Evolutionary conservation across 1,284 basidiomycete species (phyloP).

Genomic region (Apiotrichum veenhuisii): DNA sequence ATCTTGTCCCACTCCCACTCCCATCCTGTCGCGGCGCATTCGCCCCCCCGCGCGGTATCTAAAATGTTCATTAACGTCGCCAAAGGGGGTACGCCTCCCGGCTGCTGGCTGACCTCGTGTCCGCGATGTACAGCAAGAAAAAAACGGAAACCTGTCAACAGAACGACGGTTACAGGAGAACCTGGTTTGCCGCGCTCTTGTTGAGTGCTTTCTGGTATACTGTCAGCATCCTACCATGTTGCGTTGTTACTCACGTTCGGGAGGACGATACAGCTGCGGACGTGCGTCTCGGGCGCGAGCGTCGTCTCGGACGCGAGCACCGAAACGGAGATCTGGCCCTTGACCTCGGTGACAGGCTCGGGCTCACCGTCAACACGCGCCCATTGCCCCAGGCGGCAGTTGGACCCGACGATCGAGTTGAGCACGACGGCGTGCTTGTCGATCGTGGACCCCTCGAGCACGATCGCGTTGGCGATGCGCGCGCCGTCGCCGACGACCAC

Average conservation of each 20-base stretch:
- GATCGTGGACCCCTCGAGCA: slow-evolving; percentile 51
- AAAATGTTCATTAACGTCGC: too few species aligned
- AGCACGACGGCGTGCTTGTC: slow-evolving; percentile 53
- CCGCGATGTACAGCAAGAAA: background rate
- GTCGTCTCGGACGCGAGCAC: slow-evolving; percentile 52
- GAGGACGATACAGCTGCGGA: slow-evolving; percentile 53
- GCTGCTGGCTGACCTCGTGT: too few species aligned
- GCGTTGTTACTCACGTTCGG: slow-evolving; percentile 42
- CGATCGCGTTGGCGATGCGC: slow-evolving; percentile 53
- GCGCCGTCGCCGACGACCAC: slow-evolving; percentile 52
- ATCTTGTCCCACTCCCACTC: too few species aligned
- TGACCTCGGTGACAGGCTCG: slow-evolving; percentile 44
- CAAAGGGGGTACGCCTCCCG: too few species aligned
- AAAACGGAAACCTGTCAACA: too few species aligned
- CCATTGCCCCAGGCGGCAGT: slow-evolving; percentile 52
- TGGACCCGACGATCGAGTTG: slow-evolving; percentile 51
- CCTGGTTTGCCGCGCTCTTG: slow-evolving; percentile 51
- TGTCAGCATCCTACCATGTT: background rate
- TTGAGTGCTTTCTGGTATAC: slow-evolving; percentile 50
- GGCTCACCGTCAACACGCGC: slow-evolving; percentile 52
- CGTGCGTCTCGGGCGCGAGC: slow-evolving; percentile 48
- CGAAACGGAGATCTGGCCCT: slow-evolving; percentile 51
- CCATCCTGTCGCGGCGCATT: too few species aligned
- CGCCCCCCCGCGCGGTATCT: too few species aligned
- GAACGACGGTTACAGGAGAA: slow-evolving; percentile 46